Conservation (phyloP, 352 stramenopile species). For the Achlya hypogyna region DNA sequence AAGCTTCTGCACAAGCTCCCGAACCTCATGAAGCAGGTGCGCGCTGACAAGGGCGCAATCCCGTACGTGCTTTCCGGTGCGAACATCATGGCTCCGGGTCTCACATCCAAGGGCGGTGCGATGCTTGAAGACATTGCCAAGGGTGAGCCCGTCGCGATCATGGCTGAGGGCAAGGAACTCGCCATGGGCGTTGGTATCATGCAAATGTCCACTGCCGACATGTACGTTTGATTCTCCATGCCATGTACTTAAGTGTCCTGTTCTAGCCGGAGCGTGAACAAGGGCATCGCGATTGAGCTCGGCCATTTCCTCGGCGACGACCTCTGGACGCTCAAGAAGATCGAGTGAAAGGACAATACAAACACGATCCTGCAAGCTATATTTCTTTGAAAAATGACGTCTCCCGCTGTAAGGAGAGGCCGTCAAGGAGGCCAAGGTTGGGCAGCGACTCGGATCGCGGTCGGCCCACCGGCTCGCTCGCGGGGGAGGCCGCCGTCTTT, state of each 20-base stretch:
- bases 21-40: constrained; percentile 89
- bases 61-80: constrained; percentile 95
- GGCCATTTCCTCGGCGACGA: constrained; percentile 96
- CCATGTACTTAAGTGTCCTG: background rate
- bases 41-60: constrained; percentile 96
- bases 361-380: constrained; percentile 12
- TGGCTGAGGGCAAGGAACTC: constrained; percentile 96
- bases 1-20: constrained; percentile 92
- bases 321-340: constrained; percentile 84
- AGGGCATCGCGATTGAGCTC: constrained; percentile 95
- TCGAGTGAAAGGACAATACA: constrained; percentile 38
- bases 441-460: constrained; percentile 33
- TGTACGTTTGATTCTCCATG: constrained; percentile 65
- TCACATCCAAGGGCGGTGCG: constrained; percentile 91
- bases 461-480: constrained; percentile 13
- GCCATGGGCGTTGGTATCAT: constrained; percentile 95
- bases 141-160: constrained; percentile 89
- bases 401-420: constrained; percentile 9
- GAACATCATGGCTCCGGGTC: constrained; percentile 98
- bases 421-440: constrained; percentile 21
- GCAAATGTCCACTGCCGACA: constrained; percentile 93
- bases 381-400: constrained; percentile 29
- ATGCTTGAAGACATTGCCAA: constrained; percentile 84
- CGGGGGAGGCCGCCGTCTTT: background rate
- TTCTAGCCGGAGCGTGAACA: constrained; percentile 88